Conservation (phyloP, 805 yeast genomes). For the Peterozyma xylosa region DNA sequence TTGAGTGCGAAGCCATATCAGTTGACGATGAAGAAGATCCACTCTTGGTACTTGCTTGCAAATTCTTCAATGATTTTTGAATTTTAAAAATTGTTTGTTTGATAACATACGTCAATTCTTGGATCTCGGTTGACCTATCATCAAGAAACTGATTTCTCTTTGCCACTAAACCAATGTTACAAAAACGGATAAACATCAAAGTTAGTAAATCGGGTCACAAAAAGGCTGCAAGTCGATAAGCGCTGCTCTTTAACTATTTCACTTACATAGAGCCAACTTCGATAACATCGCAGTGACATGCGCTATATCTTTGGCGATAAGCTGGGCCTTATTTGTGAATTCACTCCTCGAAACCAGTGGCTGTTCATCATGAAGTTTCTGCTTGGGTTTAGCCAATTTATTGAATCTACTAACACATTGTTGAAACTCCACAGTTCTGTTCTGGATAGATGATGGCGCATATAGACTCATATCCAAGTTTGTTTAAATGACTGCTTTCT, state of each 20-base stretch:
- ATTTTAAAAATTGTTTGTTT: conserved; percentile 83
- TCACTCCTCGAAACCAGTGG: conserved; percentile 44
- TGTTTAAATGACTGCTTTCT: no score
- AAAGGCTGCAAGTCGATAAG: neutral
- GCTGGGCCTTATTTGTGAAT: conserved; percentile 65
- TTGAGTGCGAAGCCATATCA: conserved; percentile 69
- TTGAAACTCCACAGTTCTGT: conserved; percentile 88
- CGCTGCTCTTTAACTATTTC: neutral
- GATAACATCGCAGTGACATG: conserved; percentile 75
- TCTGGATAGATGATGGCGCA: conserved; percentile 42
- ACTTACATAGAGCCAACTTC: conserved; percentile 55
- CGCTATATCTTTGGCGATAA: conserved; percentile 83
- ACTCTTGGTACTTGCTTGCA: conserved; percentile 43
- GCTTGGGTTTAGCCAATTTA: conserved; percentile 40
- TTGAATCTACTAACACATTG: conserved; percentile 79
- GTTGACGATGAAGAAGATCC: conserved; percentile 34
- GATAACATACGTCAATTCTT: conserved; percentile 81
- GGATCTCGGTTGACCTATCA: conserved; percentile 90
- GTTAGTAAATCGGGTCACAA: neutral
- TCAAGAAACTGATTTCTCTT: conserved; percentile 87
- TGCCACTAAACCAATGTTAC: conserved; percentile 38
- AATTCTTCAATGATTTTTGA: conserved; percentile 58
- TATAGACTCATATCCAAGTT: conserved; percentile 14
- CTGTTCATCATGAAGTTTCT: conserved; percentile 3
- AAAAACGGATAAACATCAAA: no score